phyloP scores from a whole-genome alignment of 345 rosid genomes.

The Mangifera indica region DNA sequence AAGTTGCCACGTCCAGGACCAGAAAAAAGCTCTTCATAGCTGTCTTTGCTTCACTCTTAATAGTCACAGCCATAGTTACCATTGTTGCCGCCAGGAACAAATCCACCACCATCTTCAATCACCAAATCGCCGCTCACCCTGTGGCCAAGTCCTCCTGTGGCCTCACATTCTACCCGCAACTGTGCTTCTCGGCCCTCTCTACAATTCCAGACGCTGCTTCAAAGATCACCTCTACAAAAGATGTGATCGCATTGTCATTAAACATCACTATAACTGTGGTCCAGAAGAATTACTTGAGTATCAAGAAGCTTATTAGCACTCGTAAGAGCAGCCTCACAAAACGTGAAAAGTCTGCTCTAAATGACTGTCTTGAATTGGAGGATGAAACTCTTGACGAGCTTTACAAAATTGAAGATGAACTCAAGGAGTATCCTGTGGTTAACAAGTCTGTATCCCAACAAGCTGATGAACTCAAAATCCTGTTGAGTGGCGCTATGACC shows the following conservation, averaged over 20 bases:
- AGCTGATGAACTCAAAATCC: conserved; percentile 43
- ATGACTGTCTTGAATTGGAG: conserved; percentile 53
- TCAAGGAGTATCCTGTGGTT: conserved; percentile 27
- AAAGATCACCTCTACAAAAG: conserved; percentile 43
- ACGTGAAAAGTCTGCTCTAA: conserved; percentile 51
- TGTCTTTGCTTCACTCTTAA: conserved; percentile 27
- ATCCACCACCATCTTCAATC: neutral
- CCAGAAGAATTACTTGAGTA: conserved; percentile 43
- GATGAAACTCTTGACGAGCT: conserved; percentile 63
- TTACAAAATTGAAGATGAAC: conserved; percentile 27
- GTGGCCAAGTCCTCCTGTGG: conserved; percentile 53
- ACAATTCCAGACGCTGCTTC: conserved; percentile 20
- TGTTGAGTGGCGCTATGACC: conserved; percentile 62
- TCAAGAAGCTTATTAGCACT: conserved; percentile 37
- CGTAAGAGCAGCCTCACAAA: conserved; percentile 26
- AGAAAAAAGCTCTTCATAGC: conserved; percentile 27
- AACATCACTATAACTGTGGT: conserved; percentile 52
- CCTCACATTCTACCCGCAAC: conserved; percentile 49
- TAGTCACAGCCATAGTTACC: conserved; percentile 12
- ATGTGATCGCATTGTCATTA: conserved; percentile 51
- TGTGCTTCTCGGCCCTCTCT: conserved; percentile 56
- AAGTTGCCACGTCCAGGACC: neutral
- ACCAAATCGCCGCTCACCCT: conserved; percentile 23
- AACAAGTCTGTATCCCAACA: conserved; percentile 28
- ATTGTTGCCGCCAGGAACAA: conserved; percentile 15